phyloP scores from a whole-genome alignment of 352 stramenopile species.

The Phytophthora ohioensis region DNA sequence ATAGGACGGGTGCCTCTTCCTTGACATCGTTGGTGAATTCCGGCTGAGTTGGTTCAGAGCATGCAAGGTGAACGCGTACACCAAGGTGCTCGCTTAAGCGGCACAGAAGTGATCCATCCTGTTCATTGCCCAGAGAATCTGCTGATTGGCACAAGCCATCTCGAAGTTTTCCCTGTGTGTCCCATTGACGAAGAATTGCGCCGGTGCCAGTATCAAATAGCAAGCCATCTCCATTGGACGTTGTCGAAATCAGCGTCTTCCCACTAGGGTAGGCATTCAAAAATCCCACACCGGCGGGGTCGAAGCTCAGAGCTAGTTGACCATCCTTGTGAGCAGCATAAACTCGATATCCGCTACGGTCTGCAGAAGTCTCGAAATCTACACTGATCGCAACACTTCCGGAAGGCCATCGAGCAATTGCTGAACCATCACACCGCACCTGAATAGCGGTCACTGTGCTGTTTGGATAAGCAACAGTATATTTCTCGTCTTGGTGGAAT shows the following conservation, averaged over 20 bases:
- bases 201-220: constrained; percentile 55
- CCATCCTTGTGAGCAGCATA: constrained; percentile 81
- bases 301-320: constrained; percentile 71
- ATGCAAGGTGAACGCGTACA: constrained; percentile 44
- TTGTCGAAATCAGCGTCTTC: constrained; percentile 78
- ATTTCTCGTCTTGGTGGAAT: constrained; percentile 54
- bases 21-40: neutral
- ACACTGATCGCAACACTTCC: constrained; percentile 73
- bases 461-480: constrained; percentile 52
- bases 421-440: constrained; percentile 68
- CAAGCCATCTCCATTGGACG: constrained; percentile 64
- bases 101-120: constrained; percentile 54
- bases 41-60: neutral
- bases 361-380: constrained; percentile 54
- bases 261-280: constrained; percentile 85
- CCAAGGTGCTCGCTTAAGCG: constrained; percentile 63
- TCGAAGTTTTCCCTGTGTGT: constrained; percentile 45
- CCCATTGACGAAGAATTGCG: constrained; percentile 70
- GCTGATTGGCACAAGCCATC: constrained; percentile 51
- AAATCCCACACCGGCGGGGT: constrained; percentile 70
- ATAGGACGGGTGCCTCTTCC: neutral
- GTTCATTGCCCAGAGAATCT: constrained; percentile 42
- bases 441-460: constrained; percentile 60
- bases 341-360: constrained; percentile 58
- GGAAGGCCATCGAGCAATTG: constrained; percentile 72